Percentiles rank a stretch among this genome's conserved stretches.
phyloP scores from a whole-genome alignment of 202 grass and related monocot genomes.

The Setaria viridis region DNA sequence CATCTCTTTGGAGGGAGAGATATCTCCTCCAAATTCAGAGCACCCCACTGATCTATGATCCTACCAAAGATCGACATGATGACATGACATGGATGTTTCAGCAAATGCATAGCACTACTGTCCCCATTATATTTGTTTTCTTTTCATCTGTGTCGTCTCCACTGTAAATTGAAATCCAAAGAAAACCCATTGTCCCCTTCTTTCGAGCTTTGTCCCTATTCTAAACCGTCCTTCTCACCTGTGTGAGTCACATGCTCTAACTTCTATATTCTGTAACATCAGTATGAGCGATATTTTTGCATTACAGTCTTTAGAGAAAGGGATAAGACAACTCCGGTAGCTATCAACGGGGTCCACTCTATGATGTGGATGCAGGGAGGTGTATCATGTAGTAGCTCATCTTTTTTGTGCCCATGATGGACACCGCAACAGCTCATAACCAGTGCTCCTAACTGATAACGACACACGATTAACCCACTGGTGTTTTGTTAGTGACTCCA shows the following conservation, averaged over 20 bases:
- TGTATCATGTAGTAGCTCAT: background rate
- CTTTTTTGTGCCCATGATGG: slow-evolving; percentile 4
- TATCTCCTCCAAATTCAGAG: background rate
- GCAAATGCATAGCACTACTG: background rate
- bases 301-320: background rate
- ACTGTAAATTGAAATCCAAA: background rate
- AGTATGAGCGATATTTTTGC: background rate
- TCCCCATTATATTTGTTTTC: background rate
- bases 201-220: background rate
- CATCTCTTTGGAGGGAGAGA: background rate
- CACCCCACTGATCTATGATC: background rate
- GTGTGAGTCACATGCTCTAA: background rate
- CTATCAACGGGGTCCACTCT: slow-evolving; percentile 3
- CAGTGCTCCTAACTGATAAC: background rate
- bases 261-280: background rate
- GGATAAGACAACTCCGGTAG: background rate
- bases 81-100: background rate
- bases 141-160: slow-evolving; percentile 17
- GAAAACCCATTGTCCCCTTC: background rate
- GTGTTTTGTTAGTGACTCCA: background rate
- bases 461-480: background rate
- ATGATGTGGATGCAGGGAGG: background rate
- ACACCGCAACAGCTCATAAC: background rate
- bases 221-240: slow-evolving; percentile 26
- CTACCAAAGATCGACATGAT: slow-evolving; percentile 3